These are phyloP conservation scores for Basipetospora sp. DNA, from an alignment of 2,329 filamentous ascomycete species.

Conservation along the genomic window DNA sequence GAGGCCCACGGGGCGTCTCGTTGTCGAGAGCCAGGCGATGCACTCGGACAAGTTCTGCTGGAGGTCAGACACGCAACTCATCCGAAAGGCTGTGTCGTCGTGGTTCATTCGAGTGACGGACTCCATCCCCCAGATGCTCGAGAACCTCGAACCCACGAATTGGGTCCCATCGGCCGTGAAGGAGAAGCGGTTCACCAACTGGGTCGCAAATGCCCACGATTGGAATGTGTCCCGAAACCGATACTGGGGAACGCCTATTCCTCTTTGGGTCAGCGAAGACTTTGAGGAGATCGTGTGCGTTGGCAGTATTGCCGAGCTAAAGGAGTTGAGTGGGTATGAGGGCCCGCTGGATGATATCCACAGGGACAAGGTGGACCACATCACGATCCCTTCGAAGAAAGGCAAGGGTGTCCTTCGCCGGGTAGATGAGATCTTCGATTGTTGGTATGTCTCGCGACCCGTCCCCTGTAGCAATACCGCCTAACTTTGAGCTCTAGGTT, in stretches of 20 bases:
- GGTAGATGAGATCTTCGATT: conserved; percentile 16
- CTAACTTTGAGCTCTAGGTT: conserved; percentile 8
- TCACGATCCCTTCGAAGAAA: conserved; percentile 14
- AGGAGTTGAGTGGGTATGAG: conserved; percentile 12
- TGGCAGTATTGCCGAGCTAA: conserved; percentile 13
- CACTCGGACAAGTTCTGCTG: conserved; percentile 15
- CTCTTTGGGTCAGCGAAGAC: conserved; percentile 15
- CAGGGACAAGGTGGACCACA: conserved; percentile 14
- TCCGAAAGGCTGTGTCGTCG: conserved; percentile 14
- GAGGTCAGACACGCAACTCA: conserved; percentile 16
- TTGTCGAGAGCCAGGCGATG: conserved; percentile 12
- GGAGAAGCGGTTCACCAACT: conserved; percentile 15
- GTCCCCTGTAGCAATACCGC: background rate
- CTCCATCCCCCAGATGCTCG: conserved; percentile 12
- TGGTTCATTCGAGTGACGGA: conserved; percentile 16
- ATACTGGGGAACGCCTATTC: conserved; percentile 15
- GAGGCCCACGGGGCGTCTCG: conserved; percentile 11
- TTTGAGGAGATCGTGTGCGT: conserved; percentile 14
- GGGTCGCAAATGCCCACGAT: conserved; percentile 13
- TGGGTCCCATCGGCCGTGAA: conserved; percentile 14
- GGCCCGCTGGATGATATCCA: conserved; percentile 13
- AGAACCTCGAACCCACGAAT: conserved; percentile 13
- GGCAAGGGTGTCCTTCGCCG: conserved; percentile 13
- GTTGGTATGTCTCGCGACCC: conserved; percentile 11
- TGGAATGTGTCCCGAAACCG: conserved; percentile 14